These are phyloP conservation scores for Poa annua DNA, from an alignment of 176 grass and related monocot species.

Conservation along the genomic window DNA sequence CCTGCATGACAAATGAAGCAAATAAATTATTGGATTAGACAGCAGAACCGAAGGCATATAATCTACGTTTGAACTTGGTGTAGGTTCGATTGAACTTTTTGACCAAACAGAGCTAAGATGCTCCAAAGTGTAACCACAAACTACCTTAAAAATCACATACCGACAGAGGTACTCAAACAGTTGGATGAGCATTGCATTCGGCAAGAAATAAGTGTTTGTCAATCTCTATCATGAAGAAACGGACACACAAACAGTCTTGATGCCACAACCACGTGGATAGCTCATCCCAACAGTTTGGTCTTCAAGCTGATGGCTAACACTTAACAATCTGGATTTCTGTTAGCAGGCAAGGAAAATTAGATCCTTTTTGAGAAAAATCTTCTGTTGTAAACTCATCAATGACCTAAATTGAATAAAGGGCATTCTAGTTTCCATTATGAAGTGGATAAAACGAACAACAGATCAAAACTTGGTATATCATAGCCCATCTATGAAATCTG, in stretches of 20 bases:
- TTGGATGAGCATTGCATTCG: background rate
- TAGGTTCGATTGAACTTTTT: background rate
- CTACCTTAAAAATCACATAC: background rate
- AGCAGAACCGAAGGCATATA: background rate
- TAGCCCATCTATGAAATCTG: background rate
- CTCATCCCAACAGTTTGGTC: background rate
- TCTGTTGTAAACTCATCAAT: background rate
- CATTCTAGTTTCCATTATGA: slow-evolving; percentile 25
- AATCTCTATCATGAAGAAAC: background rate
- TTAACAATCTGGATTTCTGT: background rate
- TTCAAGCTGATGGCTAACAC: slow-evolving; percentile 1
- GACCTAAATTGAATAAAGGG: background rate
- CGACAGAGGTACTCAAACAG: background rate
- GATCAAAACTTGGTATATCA: background rate
- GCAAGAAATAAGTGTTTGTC: background rate
- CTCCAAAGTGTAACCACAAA: background rate
- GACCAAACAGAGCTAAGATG: background rate
- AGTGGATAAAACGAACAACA: slow-evolving; percentile 17
- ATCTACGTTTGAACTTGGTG: background rate
- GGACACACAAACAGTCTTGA: background rate
- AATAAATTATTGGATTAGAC: background rate
- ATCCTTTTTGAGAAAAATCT: background rate
- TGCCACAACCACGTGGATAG: background rate
- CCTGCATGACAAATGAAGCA: slow-evolving; percentile 38
- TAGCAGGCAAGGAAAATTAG: background rate